Evolutionary conservation across 1,284 basidiomycete genomes (phyloP), one percentile per base, ranked within the genome.

Genomic region (Moniliella sp.): DNA sequence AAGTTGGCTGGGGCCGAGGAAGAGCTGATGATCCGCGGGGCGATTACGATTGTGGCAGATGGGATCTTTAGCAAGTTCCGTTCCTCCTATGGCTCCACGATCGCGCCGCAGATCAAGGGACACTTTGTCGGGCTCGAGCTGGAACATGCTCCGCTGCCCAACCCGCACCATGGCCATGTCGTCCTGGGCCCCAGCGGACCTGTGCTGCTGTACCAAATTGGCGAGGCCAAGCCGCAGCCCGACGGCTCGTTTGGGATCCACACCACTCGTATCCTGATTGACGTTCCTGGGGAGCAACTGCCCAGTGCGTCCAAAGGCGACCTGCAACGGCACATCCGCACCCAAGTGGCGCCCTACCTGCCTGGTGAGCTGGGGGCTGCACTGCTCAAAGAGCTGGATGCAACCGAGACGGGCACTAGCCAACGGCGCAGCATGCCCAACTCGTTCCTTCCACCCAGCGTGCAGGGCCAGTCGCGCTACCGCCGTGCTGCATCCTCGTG

Each of bases 241-340:
- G n/a, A n/a, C n/a, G n/a, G n/a, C n/a, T n/a, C n/a, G n/a, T n/a
- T n/a, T n/a, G n/a, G n/a, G n/a, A n/a, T n/a, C n/a, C n/a, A n/a
- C n/a, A 75, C 80, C 50, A 93, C 83, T 9, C 73, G 88, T 23
- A 84, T 97, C 65, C n/a, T 99, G 35, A 73, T 94, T 39, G 86
- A 94, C 63, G 70, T 94, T 33, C 80, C 82, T 50, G 68, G 71
- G 4, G 39, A 47, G 27, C 83, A 82, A 25, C 67, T 91, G 27
- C 86, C 88, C 0, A 66, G 72, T 4, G 21, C 50, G 37, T 39
- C 69, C 81, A 51, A 79, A 76, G 66, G 79, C 49, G 45, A 67
- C 45, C 33, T 57, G 32, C 43, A 48, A 11, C 18, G 28, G 25
- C 42, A 53, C 30, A 41, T 55, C 36, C 42, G 35, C 18, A 34